A percentile compares a stretch with the other conserved stretches of the same genome.
These are phyloP conservation scores for Salvia miltiorrhiza DNA, from an alignment of 257 asterid species.

Conservation along the genomic window DNA sequence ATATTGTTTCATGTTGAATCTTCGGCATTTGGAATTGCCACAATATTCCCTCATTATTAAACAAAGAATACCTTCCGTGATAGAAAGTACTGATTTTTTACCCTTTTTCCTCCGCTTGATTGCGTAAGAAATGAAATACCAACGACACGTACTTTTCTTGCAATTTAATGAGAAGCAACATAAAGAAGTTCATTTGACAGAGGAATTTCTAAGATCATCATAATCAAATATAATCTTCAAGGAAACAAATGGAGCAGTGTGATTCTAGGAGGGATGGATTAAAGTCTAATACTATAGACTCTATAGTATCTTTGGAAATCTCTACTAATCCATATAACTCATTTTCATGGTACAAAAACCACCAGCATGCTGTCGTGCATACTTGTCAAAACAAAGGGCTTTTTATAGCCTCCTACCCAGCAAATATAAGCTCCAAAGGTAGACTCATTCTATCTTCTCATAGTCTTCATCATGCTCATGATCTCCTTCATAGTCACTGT, in stretches of 20 bases:
- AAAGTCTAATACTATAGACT: background rate
- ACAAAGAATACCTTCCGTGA: background rate
- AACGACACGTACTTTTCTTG: background rate
- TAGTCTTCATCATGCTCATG: constrained; percentile 17
- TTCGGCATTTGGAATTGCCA: background rate
- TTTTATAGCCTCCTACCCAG: background rate
- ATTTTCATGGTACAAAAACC: background rate
- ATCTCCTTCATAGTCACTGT: constrained; percentile 28
- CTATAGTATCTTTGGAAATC: background rate
- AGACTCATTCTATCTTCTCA: constrained; percentile 13
- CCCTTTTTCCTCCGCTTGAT: background rate
- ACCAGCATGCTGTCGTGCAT: background rate
- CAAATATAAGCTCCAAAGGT: background rate
- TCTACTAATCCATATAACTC: no score
- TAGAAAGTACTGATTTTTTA: background rate
- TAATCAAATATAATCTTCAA: background rate
- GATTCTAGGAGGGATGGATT: background rate
- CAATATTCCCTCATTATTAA: background rate
- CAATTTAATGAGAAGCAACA: background rate
- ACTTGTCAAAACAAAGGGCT: background rate
- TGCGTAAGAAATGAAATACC: background rate
- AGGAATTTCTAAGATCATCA: background rate
- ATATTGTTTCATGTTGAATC: background rate
- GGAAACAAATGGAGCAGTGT: background rate
- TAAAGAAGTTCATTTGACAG: background rate